These are phyloP conservation scores for Pestalotiopsis sp. DNA, from an alignment of 2,329 filamentous ascomycete genomes.

Conservation along the genomic window DNA sequence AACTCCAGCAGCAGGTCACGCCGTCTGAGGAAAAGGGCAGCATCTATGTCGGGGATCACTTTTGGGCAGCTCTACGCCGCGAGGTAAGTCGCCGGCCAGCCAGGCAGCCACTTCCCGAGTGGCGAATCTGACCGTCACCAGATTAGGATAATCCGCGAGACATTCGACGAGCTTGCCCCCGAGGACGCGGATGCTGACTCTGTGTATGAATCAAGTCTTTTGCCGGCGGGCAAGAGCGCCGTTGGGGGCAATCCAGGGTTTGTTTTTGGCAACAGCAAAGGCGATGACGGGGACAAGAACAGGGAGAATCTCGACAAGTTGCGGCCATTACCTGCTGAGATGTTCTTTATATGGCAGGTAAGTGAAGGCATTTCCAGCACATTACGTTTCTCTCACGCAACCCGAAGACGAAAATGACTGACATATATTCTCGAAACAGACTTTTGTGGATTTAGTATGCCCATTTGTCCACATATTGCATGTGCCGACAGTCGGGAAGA, in stretches of 20 bases:
- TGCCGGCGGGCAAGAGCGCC: background rate
- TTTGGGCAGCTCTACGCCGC: background rate
- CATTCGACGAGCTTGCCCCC: background rate
- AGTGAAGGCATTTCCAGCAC: too few species aligned
- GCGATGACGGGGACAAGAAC: background rate
- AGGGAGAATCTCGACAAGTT: background rate
- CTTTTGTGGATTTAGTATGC: background rate
- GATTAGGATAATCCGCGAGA: background rate
- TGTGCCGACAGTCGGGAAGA: background rate
- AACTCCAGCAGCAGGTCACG: background rate
- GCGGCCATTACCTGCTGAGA: background rate
- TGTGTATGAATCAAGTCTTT: background rate
- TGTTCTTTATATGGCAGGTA: background rate
- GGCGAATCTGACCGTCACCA: background rate
- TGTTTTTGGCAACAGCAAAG: background rate
- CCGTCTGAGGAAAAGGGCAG: background rate
- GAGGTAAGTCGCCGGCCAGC: background rate
- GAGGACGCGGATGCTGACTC: background rate
- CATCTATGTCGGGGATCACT: background rate
- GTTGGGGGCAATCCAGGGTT: background rate
- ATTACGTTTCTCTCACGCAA: too few species aligned
- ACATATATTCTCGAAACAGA: background rate
- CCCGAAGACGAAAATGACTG: too few species aligned
- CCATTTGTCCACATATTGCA: conserved; percentile 4
- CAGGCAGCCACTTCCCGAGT: background rate